phyloP scores from a whole-genome alignment of 208 protist species.

The Crithidia acanthocephali region DNA sequence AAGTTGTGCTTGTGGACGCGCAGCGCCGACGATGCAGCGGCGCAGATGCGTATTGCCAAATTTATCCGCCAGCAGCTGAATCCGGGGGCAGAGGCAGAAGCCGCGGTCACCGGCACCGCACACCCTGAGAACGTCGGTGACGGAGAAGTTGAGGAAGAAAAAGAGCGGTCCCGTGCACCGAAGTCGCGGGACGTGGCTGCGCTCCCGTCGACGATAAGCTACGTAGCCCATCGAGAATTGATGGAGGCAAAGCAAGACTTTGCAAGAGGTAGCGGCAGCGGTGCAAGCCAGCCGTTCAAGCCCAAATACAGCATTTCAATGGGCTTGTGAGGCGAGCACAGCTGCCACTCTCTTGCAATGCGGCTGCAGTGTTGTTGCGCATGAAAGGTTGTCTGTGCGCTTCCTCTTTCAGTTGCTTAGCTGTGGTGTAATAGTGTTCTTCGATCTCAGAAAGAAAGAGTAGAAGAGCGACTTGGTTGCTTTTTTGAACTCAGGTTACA shows the following conservation, averaged over 20 bases:
- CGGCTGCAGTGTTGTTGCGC: no score
- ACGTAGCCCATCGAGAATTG: constrained; percentile 73
- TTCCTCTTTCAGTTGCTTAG: no score
- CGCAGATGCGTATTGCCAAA: constrained; percentile 67
- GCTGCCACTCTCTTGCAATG: no score
- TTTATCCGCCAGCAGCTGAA: constrained; percentile 63
- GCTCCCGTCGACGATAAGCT: constrained; percentile 42
- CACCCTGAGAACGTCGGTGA: not conserved
- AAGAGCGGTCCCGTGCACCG: not conserved
- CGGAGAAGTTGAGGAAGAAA: not conserved
- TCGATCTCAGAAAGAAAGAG: not conserved
- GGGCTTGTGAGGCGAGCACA: not conserved
- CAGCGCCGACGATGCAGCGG: constrained; percentile 59
- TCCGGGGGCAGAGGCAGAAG: not conserved
- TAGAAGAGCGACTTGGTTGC: not conserved
- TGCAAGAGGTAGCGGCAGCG: constrained; percentile 34
- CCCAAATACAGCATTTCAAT: constrained; percentile 56
- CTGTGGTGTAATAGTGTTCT: no score
- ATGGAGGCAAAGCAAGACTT: constrained; percentile 76
- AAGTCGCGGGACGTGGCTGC: constrained; percentile 25
- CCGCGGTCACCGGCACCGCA: not conserved
- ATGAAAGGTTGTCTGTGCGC: no score
- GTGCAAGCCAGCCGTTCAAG: constrained; percentile 32
- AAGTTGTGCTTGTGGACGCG: constrained; percentile 90
- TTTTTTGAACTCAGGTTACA: not conserved